Conservation (phyloP, 2,329 filamentous ascomycete genomes). For the Pseudonectria foliicola region DNA sequence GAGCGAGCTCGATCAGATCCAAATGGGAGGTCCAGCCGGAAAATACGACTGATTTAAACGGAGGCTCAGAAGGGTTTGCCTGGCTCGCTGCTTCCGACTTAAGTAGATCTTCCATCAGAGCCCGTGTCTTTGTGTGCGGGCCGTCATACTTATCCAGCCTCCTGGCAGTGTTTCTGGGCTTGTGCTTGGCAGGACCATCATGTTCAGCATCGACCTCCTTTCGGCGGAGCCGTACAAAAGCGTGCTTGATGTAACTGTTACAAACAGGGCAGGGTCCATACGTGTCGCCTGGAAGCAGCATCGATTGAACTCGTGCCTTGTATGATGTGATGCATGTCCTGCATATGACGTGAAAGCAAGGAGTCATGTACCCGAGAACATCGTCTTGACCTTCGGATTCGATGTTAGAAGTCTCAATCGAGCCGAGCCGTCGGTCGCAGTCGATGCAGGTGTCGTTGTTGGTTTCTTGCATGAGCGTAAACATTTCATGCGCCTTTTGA, state of each 20-base stretch:
- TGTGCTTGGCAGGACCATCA: conserved; percentile 39
- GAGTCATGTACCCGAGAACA: conserved; percentile 70
- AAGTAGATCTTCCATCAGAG: conserved; percentile 68
- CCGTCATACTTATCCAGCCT: conserved; percentile 69
- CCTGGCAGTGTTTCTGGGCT: conserved; percentile 32
- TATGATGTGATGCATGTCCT: conserved; percentile 60
- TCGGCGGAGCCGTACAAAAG: conserved; percentile 62
- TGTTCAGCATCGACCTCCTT: conserved; percentile 51
- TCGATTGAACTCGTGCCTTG: conserved; percentile 42
- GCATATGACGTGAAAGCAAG: conserved; percentile 84
- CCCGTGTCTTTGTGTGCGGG: conserved; percentile 86
- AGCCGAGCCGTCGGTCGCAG: conserved; percentile 60
- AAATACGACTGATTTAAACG: conserved; percentile 90
- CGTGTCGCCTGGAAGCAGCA: conserved; percentile 29
- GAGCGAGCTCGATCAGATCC: conserved; percentile 80
- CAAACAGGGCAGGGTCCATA: conserved; percentile 62
- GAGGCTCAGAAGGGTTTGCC: conserved; percentile 55
- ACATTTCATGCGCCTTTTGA: conserved; percentile 76
- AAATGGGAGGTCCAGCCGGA: conserved; percentile 95
- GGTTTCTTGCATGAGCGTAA: conserved; percentile 75
- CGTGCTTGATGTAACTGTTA: conserved; percentile 52
- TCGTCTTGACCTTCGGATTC: conserved; percentile 55
- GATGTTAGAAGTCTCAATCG: conserved; percentile 47
- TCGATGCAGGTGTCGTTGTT: conserved; percentile 65
- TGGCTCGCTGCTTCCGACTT: conserved; percentile 56